Evolutionary conservation across 202 grass and related monocot species (phyloP).

Genomic region (Tripidium arundinaceum): DNA sequence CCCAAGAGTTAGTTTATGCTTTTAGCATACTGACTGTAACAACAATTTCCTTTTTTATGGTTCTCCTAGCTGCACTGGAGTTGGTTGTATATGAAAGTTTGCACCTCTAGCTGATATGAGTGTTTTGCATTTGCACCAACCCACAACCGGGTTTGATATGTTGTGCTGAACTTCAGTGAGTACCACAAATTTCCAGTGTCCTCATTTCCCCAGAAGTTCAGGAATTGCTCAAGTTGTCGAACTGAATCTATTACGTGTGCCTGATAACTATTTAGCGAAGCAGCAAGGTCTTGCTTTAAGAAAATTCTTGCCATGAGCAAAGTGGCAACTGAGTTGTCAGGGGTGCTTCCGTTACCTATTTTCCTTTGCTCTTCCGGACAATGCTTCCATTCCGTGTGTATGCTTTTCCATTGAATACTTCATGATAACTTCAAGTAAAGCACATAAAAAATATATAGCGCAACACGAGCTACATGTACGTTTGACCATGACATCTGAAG

Average conservation of each 20-base stretch:
- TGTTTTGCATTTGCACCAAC: neutral
- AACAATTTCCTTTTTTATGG: neutral
- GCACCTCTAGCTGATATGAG: neutral
- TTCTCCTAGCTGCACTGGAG: neutral
- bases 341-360: neutral
- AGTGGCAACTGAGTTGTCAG: neutral
- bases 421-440: neutral
- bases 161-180: neutral
- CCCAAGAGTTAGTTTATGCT: neutral
- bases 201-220: neutral
- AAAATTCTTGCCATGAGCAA: neutral
- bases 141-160: neutral
- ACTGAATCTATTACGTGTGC: neutral
- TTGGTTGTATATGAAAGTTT: conserved; percentile 12
- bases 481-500: neutral
- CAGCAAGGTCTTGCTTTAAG: neutral
- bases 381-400: neutral
- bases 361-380: neutral
- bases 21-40: neutral
- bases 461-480: neutral
- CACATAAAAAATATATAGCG: neutral
- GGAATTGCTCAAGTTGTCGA: neutral
- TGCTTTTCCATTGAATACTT: neutral
- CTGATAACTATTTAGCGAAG: neutral
- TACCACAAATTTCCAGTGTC: neutral